Evolutionary conservation across 1,139 yeast species (phyloP), one percentile per base, ranked within the genome.

Genomic region (Geotrichum histeridarum): DNA sequence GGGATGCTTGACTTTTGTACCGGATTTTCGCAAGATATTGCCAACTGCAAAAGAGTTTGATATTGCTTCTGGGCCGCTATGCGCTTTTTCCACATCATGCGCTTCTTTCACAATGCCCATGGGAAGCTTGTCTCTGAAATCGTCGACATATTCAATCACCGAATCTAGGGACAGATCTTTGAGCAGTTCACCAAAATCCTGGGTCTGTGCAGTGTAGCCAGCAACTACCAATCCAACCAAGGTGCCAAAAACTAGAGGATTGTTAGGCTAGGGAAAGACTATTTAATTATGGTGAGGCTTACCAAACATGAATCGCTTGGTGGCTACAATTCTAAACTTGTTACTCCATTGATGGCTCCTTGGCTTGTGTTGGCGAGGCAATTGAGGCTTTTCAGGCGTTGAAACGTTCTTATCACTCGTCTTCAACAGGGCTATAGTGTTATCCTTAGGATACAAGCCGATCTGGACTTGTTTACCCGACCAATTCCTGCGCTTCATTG

Each of bases 11-110:
- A 82, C 77, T 0, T 75, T 66, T 49, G 79, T 70, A 35, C 84
- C 80, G 46, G 79, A 78, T 6, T 73, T 68, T 27, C 72, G 72
- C 74, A 91, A 72, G 51, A 85, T 76, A 61, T 77, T 79, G 1
- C 99, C 99, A 27, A 90, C 95, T 0, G 94, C 88, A 71, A 93
- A 93, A 51, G 89, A 82, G 57, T 88, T 95, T 4, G 85, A 76
- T 39, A 85, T 45, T 7, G 54, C 51, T 30, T 51, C 52, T 41
- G 35, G 48, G 17, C 27, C 22, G 14, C 38, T 32, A 8, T 53
- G 51, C 15, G 65, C 63, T 54, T 68, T 69, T 54, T 78, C 79
- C 38, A 81, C 70, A 59, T 84, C 90, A 17, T 75, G 72, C 35
- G 91, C 70, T 54, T 87, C 80, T 9, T 80, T 73, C 56, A 81